These are phyloP conservation scores for Amylocystis lapponica DNA, from an alignment of 768 basidiomycete genomes.

Conservation along the genomic window DNA sequence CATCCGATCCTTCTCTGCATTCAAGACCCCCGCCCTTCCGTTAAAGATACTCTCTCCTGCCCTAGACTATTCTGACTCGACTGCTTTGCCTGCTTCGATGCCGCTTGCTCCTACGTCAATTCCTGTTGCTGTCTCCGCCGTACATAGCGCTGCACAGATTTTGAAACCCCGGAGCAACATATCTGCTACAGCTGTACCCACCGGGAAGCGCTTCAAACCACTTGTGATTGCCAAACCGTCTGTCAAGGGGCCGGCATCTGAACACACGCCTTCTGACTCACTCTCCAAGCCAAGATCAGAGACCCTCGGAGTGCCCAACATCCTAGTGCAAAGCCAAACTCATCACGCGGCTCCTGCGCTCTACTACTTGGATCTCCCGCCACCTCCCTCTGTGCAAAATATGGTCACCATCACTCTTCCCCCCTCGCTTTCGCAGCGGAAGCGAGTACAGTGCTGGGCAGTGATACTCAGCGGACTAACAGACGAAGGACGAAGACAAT, in stretches of 20 bases:
- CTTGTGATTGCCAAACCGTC: conserved; percentile 6
- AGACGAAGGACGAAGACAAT: conserved; percentile 36
- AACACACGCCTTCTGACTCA: neutral
- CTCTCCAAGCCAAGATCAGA: no score
- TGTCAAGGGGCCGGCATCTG: neutral
- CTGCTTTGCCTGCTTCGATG: no score
- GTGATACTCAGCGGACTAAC: conserved; percentile 47
- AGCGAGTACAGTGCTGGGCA: conserved; percentile 45
- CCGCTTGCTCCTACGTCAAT: no score
- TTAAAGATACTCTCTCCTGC: no score
- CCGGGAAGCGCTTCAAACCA: conserved; percentile 19
- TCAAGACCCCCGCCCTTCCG: no score
- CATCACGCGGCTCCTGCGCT: conserved; percentile 1
- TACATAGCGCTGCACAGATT: no score
- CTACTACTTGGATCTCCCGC: conserved; percentile 33
- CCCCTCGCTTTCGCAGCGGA: conserved; percentile 53
- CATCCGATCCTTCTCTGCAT: no score
- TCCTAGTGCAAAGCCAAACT: neutral
- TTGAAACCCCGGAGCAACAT: no score
- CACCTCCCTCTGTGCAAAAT: conserved; percentile 7
- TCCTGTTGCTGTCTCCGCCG: no score
- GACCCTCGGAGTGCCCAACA: no score
- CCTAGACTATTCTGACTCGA: no score
- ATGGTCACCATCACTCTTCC: conserved; percentile 47
- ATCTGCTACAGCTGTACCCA: neutral